Percentiles rank a stretch among this genome's conserved stretches.
Evolutionary conservation across 768 basidiomycete species (phyloP).

Genomic region (Boletus coccyginus): DNA sequence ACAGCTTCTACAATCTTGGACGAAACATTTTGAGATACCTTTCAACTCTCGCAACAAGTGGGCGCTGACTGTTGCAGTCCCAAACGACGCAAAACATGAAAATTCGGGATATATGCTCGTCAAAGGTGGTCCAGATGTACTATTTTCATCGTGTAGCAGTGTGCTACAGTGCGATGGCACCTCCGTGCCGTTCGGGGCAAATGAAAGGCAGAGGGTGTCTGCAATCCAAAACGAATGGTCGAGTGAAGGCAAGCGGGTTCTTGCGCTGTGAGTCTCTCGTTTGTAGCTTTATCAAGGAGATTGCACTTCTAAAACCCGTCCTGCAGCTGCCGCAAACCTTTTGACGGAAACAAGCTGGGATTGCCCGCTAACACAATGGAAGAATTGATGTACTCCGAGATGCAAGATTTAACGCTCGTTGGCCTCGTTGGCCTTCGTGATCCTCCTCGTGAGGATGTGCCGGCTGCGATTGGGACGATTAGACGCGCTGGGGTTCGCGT

Average conservation of each 20-base stretch:
- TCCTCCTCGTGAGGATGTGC: constrained; percentile 53
- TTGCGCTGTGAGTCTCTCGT: constrained; percentile 36
- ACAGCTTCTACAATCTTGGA: constrained; percentile 18
- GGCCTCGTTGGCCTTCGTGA: constrained; percentile 56
- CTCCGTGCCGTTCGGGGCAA: constrained; percentile 29
- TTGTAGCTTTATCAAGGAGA: background rate
- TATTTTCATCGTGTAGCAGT: constrained; percentile 38
- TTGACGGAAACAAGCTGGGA: constrained; percentile 20
- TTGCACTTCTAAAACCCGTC: background rate
- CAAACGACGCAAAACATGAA: constrained; percentile 4
- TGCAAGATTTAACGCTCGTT: constrained; percentile 41
- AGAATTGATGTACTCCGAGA: constrained; percentile 41
- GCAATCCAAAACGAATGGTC: constrained; percentile 43
- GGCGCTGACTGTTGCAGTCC: constrained; percentile 44
- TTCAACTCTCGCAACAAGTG: constrained; percentile 56
- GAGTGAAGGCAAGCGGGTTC: constrained; percentile 50
- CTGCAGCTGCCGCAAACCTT: constrained; percentile 30
- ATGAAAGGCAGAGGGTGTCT: constrained; percentile 21
- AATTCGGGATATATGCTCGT: constrained; percentile 38
- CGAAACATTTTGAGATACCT: constrained; percentile 35
- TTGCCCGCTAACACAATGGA: constrained; percentile 26
- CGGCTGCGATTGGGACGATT: constrained; percentile 45
- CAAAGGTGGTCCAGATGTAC: constrained; percentile 60
- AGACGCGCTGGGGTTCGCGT: constrained; percentile 51
- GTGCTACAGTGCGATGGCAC: constrained; percentile 34